A percentile compares a stretch with the other conserved stretches of the same genome.
phyloP scores from a whole-genome alignment of 192 early-diverging fungal genomes.

The Linnemannia schmuckeri region DNA sequence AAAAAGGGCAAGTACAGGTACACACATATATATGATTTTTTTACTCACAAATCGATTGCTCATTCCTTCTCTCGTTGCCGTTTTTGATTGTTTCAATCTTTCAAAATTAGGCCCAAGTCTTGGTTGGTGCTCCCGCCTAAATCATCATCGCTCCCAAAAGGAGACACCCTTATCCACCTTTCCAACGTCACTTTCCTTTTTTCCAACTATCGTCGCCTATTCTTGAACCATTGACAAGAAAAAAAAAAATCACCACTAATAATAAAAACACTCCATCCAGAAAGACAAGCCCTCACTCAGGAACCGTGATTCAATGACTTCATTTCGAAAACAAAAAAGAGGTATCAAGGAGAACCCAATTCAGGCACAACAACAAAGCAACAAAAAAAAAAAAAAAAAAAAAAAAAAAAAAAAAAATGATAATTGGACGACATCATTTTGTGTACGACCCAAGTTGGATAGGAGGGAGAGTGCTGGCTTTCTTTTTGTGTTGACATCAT shows the following conservation, averaged over 20 bases:
- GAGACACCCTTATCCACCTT: not conserved
- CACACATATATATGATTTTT: too few species aligned
- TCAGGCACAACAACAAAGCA: not conserved
- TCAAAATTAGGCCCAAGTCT: slow-evolving; percentile 30
- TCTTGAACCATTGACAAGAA: not conserved
- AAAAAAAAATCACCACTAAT: not conserved
- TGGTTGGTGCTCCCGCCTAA: slow-evolving; percentile 34
- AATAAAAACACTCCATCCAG: not conserved
- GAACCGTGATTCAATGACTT: not conserved
- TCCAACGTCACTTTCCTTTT: too few species aligned
- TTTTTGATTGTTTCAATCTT: not conserved
- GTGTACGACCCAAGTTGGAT: not conserved
- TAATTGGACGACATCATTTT: not conserved
- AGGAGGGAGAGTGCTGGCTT: not conserved
- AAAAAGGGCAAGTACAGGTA: not conserved
- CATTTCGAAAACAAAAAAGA: not conserved
- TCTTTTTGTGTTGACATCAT: not conserved
- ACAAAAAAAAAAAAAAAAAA: not conserved
- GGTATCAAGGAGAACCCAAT: not conserved
- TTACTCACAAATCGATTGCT: not conserved
- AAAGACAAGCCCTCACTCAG: not conserved
- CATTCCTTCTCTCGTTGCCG: not conserved
- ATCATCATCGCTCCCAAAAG: not conserved
- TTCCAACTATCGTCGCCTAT: not conserved
- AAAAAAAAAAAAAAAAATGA: not conserved